These are phyloP conservation scores for Stagonosporopsis tanaceti DNA, from an alignment of 2,329 filamentous ascomycete species.

Conservation along the genomic window DNA sequence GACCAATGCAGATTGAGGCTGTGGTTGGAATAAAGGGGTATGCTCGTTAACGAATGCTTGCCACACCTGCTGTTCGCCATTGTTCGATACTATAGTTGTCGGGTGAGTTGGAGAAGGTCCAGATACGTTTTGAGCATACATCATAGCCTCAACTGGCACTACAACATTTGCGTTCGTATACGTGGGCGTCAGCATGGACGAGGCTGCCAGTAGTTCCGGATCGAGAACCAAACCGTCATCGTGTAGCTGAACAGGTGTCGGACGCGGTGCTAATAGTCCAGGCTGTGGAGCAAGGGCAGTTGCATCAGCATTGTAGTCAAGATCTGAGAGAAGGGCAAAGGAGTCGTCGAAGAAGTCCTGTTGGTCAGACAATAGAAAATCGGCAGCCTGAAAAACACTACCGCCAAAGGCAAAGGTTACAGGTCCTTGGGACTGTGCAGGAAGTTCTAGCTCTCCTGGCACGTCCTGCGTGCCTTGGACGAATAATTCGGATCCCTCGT, in stretches of 20 bases:
- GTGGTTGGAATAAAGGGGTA: neutral
- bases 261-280: neutral
- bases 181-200: no score
- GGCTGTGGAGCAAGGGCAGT: neutral
- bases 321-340: neutral
- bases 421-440: neutral
- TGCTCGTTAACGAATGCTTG: neutral
- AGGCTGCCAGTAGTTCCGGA: neutral
- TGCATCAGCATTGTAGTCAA: neutral
- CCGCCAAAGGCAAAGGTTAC: neutral
- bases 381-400: neutral
- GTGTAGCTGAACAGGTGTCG: neutral
- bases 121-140: no score
- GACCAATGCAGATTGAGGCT: neutral
- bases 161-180: no score
- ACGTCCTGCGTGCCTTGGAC: neutral
- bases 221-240: neutral
- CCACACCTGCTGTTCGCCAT: neutral
- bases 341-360: neutral
- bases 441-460: neutral
- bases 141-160: no score
- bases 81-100: neutral
- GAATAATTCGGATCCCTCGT: conserved; percentile 3
- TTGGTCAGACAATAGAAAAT: neutral
- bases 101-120: no score